Evolutionary conservation across 441 rosid genomes (phyloP).

Genomic region (Populus hybrid): DNA sequence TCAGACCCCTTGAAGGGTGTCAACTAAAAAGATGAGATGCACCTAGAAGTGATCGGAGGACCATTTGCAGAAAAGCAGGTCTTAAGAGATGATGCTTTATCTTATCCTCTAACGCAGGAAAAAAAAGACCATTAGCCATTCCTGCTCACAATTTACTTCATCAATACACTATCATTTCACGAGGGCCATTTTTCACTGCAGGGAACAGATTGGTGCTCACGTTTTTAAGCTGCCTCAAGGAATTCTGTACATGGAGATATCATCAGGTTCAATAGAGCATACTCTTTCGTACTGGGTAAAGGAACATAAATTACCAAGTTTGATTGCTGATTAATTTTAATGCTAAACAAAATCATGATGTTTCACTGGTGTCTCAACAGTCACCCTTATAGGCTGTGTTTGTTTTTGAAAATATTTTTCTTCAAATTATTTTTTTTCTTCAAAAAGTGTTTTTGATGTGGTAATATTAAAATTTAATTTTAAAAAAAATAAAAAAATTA

Average conservation of each 20-base stretch:
- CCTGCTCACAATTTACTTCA: not conserved
- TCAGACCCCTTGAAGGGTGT: slow-evolving; percentile 8
- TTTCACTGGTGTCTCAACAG: not conserved
- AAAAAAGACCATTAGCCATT: not conserved
- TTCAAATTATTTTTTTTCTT: too few relatives aligned
- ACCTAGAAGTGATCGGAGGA: not conserved
- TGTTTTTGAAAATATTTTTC: too few relatives aligned
- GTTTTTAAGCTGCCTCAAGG: not conserved
- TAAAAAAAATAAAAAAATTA: too few relatives aligned
- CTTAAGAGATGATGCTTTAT: not conserved
- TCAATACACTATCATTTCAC: not conserved
- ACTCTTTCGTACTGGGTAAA: not conserved
- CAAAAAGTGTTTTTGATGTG: too few relatives aligned
- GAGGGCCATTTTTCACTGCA: not conserved
- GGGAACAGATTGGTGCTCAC: not conserved
- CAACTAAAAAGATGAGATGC: not conserved
- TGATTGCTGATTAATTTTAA: not conserved
- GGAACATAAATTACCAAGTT: not conserved
- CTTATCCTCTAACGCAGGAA: not conserved
- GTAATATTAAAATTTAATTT: too few relatives aligned
- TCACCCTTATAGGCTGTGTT: too few relatives aligned
- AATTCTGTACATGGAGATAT: not conserved
- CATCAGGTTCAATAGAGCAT: not conserved
- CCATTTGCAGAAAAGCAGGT: not conserved
- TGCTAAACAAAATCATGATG: slow-evolving; percentile 1